Evolutionary conservation across 495 filamentous ascomycete genomes (phyloP).

Genomic region (Xylaria intraflava): DNA sequence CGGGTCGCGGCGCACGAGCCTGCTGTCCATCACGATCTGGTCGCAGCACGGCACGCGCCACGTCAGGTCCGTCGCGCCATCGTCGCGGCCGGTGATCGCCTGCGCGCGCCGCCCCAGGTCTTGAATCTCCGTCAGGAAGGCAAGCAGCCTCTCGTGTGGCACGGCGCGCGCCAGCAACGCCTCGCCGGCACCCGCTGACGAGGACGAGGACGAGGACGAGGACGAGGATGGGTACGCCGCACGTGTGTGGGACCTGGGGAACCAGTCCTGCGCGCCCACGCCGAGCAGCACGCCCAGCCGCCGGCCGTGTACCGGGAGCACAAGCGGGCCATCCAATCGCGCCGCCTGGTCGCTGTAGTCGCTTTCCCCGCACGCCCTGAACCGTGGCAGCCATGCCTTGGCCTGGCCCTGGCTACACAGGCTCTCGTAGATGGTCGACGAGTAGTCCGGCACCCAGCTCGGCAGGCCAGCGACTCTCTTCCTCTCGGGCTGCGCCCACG

Average conservation of each 20-base stretch:
- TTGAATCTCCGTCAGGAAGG: neutral
- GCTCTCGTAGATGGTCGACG: constrained; percentile 7
- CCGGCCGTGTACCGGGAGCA: neutral
- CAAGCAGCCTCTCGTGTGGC: neutral
- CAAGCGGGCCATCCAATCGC: no score
- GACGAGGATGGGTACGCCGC: neutral
- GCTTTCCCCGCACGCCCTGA: constrained; percentile 1
- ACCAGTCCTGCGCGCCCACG: neutral
- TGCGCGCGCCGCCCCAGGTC: neutral
- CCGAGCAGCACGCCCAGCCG: neutral
- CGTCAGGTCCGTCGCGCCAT: neutral
- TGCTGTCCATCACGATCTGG: constrained; percentile 2
- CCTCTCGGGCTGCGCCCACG: constrained; percentile 4
- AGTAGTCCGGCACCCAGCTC: constrained; percentile 9
- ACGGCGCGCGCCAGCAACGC: neutral
- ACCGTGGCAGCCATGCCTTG: constrained; percentile 8
- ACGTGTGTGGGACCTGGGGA: neutral
- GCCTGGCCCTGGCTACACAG: constrained; percentile 7
- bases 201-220: neutral
- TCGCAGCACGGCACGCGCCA: constrained; percentile 11
- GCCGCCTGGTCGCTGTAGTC: neutral
- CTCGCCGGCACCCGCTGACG: neutral
- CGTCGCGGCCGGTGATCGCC: neutral
- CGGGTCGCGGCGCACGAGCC: neutral
- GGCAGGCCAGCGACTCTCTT: neutral